Evolutionary conservation across 75 land plant genomes (phyloP), one percentile per base, ranked within the genome.

Genomic region (Pinus tabuliformis): DNA sequence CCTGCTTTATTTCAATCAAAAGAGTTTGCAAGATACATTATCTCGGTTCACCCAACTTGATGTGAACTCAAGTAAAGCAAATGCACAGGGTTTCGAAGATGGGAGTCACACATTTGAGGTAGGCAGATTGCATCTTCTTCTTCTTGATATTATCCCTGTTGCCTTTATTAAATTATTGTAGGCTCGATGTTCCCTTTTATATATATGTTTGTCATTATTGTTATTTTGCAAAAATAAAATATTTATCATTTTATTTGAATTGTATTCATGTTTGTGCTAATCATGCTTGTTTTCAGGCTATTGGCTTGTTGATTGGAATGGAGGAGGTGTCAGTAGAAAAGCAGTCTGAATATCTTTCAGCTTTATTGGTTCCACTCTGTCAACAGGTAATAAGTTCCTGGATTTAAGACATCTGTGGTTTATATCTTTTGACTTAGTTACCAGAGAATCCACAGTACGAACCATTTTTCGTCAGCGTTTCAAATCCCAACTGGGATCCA

Each of bases 221-320:
- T 12, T 6, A 77, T 39, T 42, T 42, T 14, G 72, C 42, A 39
- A 68, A 20, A 68, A 18, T 16, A 20, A 6, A 57, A 4, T 9
- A 60, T 74, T 21, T 16, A 12, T 11, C 14, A 28, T 9, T 30
- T 66, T 11, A 33, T 76, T 70, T 62, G 20, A 37, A 30, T 30
- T n/a, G 77, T 33, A 73, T 74, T 20, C 45, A 37, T 37, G 18
- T 74, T 57, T 33, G 8, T 49, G 4, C 45, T 17, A 57, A 62
- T 75, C 26, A 1, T 54, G 3, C 4, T 64, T 62, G 11, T 80
- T 81, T 77, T 71, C 79, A 97, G 99, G 98, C 98, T 49, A 89
- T 95, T 75, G 99, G 99, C n/a, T 82, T 97, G 72, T 81, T 97
- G 81, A 93, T 97, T 80, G 99, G 99, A 61, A 89, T 94, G 93